Base-by-base conservation (phyloP, 768 basidiomycete genomes). In the Dictyophora rubrovolvata region DNA sequence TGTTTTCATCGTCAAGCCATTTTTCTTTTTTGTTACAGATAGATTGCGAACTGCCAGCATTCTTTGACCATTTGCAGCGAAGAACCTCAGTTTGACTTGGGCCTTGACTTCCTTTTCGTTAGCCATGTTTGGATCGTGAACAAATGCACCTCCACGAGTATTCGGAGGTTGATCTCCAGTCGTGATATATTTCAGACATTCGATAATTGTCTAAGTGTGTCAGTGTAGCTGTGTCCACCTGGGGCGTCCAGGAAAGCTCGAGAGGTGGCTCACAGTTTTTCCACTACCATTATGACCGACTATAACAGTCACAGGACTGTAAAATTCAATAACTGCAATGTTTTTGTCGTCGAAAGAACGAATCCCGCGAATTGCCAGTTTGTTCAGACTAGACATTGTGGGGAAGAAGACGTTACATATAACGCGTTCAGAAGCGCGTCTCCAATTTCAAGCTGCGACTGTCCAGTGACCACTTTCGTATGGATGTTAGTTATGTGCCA, bases 61-160 rank as follows among this genome's bases (percentile, higher is more conserved):
- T 17, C 87, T 79, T 22, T 81, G 81, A n/a, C 87, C 83, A 65
- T 93, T 93, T 14, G 90, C 89, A 56, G 94, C 89, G 68, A 81
- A 77, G 72, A 99, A 99, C 20, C 95, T 82, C 37, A 99, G 75
- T 70, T 93, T 93, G 64, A 99, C 96, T 73, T 97, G 94, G 1
- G 96, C 96, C 73, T 95, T 97, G 65, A 99, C 95, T 69, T 98
- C 95, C 69, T 94, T 95, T 77, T 97, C 93, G 68, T 95, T 94
- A 7, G 96, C 96, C 84, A 99, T 95, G 78, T 96, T 96, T 1
- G 96, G 96, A 72, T 99, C 96, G 70, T 99, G 96, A 3, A 99
- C 74, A 72, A 98, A 99, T 0, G 96, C 96, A n/a, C 95, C 96
- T 34, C 95, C 95, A 61, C 93, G 92, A 21, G 94, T 92, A 68